These are phyloP conservation scores for Beauveria pseudobassiana DNA, from an alignment of 2,329 filamentous ascomycete genomes.

Conservation along the genomic window DNA sequence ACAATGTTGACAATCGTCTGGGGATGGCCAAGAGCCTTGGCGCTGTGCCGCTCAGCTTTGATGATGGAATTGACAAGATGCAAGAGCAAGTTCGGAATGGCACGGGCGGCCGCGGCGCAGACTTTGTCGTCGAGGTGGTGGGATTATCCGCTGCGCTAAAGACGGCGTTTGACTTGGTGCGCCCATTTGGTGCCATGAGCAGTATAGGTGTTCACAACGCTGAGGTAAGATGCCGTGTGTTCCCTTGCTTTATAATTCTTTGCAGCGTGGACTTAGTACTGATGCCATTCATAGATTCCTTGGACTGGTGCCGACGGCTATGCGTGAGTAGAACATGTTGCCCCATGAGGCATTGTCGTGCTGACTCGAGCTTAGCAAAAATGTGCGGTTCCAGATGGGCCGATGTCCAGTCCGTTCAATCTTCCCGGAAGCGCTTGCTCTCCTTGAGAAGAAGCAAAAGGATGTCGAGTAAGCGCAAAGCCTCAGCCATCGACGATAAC, in stretches of 20 bases:
- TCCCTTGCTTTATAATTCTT: neutral
- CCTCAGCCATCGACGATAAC: neutral
- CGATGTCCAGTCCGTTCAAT: slow-evolving; percentile 67
- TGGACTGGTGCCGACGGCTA: slow-evolving; percentile 60
- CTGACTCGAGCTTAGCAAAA: slow-evolving; percentile 46
- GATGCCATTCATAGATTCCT: slow-evolving; percentile 44
- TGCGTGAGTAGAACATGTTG: slow-evolving; percentile 29
- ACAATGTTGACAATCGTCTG: slow-evolving; percentile 68
- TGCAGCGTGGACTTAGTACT: slow-evolving; percentile 13
- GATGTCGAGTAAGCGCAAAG: slow-evolving; percentile 49
- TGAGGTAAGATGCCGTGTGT: slow-evolving; percentile 40
- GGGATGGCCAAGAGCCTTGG: slow-evolving; percentile 66
- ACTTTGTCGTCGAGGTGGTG: slow-evolving; percentile 76
- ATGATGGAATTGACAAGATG: slow-evolving; percentile 56
- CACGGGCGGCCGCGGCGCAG: slow-evolving; percentile 74
- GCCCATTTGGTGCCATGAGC: slow-evolving; percentile 66
- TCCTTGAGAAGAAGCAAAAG: slow-evolving; percentile 60
- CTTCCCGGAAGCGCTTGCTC: slow-evolving; percentile 55
- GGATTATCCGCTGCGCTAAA: slow-evolving; percentile 61
- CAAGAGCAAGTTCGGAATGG: slow-evolving; percentile 62
- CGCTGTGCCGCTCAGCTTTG: slow-evolving; percentile 77
- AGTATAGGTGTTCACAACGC: slow-evolving; percentile 71
- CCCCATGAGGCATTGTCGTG: slow-evolving; percentile 5
- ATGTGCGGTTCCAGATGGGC: slow-evolving; percentile 67
- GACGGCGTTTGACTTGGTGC: slow-evolving; percentile 62